Evolutionary conservation across 2,329 filamentous ascomycete species (phyloP), one percentile per base, ranked within the genome.

Genomic region (Alternaria burnsii): DNA sequence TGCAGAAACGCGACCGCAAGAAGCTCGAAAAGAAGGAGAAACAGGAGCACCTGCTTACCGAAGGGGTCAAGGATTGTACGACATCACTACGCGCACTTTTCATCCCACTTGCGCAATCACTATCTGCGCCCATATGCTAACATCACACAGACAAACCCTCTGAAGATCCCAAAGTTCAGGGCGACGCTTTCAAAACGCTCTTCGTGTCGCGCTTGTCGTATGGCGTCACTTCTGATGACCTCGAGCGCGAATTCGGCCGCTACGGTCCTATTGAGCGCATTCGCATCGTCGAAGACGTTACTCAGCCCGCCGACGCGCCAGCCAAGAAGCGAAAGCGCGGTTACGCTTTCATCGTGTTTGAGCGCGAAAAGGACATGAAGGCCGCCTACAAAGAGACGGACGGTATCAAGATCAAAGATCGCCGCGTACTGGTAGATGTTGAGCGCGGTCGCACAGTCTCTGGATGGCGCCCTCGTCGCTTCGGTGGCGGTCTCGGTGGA

Each of bases 361-460:
- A 98, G 81, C 90, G 92, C 79, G 95, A 98, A 82, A 94, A 94
- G 81, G 95, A 98, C 78, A 97, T 98, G 94, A 96, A 96, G 93
- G 95, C 94, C 85, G 95, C 95, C 80, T 89, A 97, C 84, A 97
- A 91, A 76, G 88, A 89, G 75, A 89, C 87, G 68, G 94, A 98
- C 85, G 92, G 92, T 68, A 91, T 97, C 75, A 89, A 90, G 70
- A 97, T 99, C 82, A 96, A 93, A 78, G 94, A 96, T 76, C 89
- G 94, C 75, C 89, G 91, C 72, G 92, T 98, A 74, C 88, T 97
- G 76, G 93, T 98, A 73, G 95, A 99, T 77, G 94, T 98, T 62
- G 95, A 99, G 82, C 90, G 95, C 75, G 95, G 95, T 69, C 91
- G 95, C 70, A 98, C 95, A 32, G 93, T 97, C 41, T 91, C 92